Conservation (phyloP, 2,329 filamentous ascomycete species). For the Monilinia fructigena region DNA sequence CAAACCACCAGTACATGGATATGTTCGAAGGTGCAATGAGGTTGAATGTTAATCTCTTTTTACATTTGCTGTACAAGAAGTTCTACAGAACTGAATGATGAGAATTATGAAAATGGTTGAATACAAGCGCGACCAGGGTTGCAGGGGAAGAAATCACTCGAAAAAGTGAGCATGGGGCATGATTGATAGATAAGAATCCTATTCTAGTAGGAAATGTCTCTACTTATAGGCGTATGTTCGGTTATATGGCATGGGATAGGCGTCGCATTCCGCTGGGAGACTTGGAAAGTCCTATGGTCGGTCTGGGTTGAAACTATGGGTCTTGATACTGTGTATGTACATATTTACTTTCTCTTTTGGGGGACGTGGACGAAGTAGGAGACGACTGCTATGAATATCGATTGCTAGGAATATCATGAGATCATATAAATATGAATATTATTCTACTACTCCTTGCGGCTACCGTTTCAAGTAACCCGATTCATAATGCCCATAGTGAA, state of each 20-base stretch:
- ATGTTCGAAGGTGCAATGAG: slow-evolving; percentile 82
- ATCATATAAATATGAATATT: slow-evolving; percentile 32
- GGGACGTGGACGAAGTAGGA: slow-evolving; percentile 20
- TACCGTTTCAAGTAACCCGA: neutral
- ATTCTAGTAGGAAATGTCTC: slow-evolving; percentile 6
- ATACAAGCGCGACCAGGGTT: neutral
- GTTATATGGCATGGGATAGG: slow-evolving; percentile 33
- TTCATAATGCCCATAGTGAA: neutral
- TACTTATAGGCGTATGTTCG: slow-evolving; percentile 21
- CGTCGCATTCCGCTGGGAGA: slow-evolving; percentile 29
- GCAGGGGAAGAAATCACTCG: neutral
- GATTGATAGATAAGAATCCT: slow-evolving; percentile 3
- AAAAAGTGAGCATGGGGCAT: too few species aligned
- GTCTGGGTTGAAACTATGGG: slow-evolving; percentile 24
- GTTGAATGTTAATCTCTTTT: slow-evolving; percentile 92
- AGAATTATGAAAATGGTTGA: slow-evolving; percentile 38
- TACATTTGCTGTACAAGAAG: slow-evolving; percentile 98
- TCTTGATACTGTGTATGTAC: slow-evolving; percentile 34
- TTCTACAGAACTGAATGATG: slow-evolving; percentile 72
- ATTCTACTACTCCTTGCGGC: slow-evolving; percentile 22
- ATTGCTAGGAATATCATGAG: slow-evolving; percentile 25
- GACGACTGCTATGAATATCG: slow-evolving; percentile 26
- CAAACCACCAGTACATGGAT: slow-evolving; percentile 94
- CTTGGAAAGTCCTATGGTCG: slow-evolving; percentile 14
- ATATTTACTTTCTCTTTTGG: slow-evolving; percentile 34